Conservation (phyloP, 2,329 filamentous ascomycete genomes). For the Fusarium tanahbumbuense region DNA sequence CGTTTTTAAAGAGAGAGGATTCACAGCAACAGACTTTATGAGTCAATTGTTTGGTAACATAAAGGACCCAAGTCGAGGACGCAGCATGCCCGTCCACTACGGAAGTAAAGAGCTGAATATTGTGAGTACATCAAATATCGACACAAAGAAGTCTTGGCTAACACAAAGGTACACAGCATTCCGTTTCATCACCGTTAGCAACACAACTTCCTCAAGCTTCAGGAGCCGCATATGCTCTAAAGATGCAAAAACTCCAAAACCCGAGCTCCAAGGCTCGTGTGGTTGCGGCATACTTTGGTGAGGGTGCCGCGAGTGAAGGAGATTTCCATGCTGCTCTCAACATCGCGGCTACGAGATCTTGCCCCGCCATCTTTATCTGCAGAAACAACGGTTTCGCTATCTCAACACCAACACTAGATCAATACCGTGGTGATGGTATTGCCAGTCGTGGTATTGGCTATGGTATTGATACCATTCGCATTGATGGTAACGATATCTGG, state of each 20-base stretch:
- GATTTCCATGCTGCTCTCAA: slow-evolving; percentile 94
- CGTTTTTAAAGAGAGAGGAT: slow-evolving; percentile 89
- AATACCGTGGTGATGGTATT: slow-evolving; percentile 92
- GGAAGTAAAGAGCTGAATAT: slow-evolving; percentile 86
- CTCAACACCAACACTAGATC: slow-evolving; percentile 87
- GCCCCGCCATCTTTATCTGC: slow-evolving; percentile 89
- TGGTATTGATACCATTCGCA: slow-evolving; percentile 91
- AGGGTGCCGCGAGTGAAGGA: slow-evolving; percentile 89
- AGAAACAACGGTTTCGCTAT: slow-evolving; percentile 95
- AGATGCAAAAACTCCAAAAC: slow-evolving; percentile 80
- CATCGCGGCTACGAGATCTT: slow-evolving; percentile 88
- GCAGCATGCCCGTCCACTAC: slow-evolving; percentile 99
- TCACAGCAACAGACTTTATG: slow-evolving; percentile 91
- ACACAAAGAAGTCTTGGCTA: neutral
- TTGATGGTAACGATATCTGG: slow-evolving; percentile 95
- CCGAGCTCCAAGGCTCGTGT: slow-evolving; percentile 75
- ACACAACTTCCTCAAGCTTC: slow-evolving; percentile 91
- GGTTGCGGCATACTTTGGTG: slow-evolving; percentile 88
- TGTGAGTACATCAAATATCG: slow-evolving; percentile 60
- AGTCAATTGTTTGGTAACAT: slow-evolving; percentile 90
- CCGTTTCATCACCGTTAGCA: slow-evolving; percentile 83
- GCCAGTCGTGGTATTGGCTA: slow-evolving; percentile 88
- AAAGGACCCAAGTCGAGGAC: slow-evolving; percentile 81
- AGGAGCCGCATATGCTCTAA: slow-evolving; percentile 88
- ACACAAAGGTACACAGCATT: slow-evolving; percentile 66